Conservation (phyloP, 2,329 filamentous ascomycete species). For the Teratosphaeria nubilosa region DNA sequence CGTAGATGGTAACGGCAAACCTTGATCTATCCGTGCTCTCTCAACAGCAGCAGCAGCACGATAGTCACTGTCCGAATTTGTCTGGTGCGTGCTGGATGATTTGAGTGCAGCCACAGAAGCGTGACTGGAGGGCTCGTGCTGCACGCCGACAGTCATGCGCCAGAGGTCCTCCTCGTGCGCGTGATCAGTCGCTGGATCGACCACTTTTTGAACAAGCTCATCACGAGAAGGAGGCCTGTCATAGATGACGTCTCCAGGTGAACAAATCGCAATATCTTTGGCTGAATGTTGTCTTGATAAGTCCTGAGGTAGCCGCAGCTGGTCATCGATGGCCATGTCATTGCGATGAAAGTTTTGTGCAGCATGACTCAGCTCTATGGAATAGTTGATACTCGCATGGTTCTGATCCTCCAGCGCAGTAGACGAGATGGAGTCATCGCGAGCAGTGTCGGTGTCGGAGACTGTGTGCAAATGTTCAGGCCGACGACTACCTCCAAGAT, state of each 20-base stretch:
- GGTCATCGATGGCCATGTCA: not conserved
- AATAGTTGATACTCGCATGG: not conserved
- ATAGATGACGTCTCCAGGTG: not conserved
- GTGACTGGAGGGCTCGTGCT: conserved; percentile 5
- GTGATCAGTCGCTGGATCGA: not conserved
- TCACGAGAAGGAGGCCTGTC: not conserved
- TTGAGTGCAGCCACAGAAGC: conserved; percentile 11
- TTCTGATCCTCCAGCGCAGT: not conserved
- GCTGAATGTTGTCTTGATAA: not conserved
- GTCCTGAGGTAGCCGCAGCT: not conserved
- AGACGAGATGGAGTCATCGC: not conserved
- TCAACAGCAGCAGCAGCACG: not conserved
- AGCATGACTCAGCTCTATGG: not conserved
- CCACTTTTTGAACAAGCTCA: not conserved
- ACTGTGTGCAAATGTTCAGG: not conserved
- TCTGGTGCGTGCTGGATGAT: conserved; percentile 12
- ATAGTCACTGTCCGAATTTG: conserved; percentile 4
- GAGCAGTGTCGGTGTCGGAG: not conserved
- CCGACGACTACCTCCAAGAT: not conserved
- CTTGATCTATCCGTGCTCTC: not conserved
- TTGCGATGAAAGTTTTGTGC: not conserved
- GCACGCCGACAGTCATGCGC: conserved; percentile 8
- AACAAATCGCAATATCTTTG: not conserved
- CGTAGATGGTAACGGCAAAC: not conserved
- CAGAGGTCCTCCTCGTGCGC: conserved; percentile 9